A percentile compares a stretch with the other conserved stretches of the same genome.
Conservation (phyloP, 2,329 filamentous ascomycete genomes). For the Canariomyces notabilis region DNA sequence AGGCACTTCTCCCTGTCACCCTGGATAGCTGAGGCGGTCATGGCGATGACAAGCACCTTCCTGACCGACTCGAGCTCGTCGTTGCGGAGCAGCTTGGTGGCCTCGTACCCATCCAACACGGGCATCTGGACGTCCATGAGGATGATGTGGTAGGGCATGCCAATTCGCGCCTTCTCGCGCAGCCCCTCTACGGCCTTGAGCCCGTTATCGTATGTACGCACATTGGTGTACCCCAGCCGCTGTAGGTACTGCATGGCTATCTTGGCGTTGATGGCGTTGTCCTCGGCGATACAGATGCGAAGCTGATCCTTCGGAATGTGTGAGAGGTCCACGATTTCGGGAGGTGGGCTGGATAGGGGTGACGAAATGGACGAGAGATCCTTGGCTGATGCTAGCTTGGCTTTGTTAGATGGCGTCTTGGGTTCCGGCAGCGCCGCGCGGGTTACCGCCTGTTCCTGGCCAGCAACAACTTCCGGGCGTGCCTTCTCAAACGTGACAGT, state of each 20-base stretch:
- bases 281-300: conserved; percentile 87
- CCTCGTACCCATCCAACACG: conserved; percentile 85
- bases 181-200: conserved; percentile 82
- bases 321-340: conserved; percentile 56
- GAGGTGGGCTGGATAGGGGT: conserved; percentile 3
- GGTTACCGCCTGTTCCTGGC: conserved; percentile 43
- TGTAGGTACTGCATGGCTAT: conserved; percentile 89
- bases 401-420: background rate
- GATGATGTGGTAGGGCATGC: conserved; percentile 78
- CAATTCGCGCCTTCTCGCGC: conserved; percentile 64
- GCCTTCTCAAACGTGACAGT: conserved; percentile 83
- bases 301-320: conserved; percentile 71
- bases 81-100: conserved; percentile 74
- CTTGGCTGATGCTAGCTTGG: background rate
- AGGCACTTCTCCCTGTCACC: conserved; percentile 92
- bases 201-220: conserved; percentile 87
- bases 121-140: conserved; percentile 98
- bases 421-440: conserved; percentile 17
- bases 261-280: conserved; percentile 90
- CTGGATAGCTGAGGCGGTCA: conserved; percentile 93
- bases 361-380: background rate
- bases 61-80: conserved; percentile 72
- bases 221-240: conserved; percentile 73
- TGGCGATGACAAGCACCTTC: conserved; percentile 87
- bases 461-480: conserved; percentile 52